phyloP scores from a whole-genome alignment of 495 filamentous ascomycete species.

The Neurospora discreta region DNA sequence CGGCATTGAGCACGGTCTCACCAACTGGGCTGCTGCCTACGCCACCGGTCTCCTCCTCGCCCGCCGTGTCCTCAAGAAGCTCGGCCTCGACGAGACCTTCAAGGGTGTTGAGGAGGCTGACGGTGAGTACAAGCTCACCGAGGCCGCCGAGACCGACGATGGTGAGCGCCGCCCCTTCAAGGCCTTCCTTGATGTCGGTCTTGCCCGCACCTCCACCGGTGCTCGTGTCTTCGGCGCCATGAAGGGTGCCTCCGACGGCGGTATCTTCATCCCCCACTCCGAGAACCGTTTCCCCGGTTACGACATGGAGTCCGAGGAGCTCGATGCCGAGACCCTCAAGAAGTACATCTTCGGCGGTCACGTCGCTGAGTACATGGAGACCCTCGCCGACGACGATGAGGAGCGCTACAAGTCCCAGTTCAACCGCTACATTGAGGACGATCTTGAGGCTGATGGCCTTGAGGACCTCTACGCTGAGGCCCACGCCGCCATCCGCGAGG shows the following conservation, averaged over 20 bases:
- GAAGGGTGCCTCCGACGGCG: conserved; percentile 99
- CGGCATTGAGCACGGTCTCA: conserved; percentile 94
- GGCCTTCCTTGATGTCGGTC: conserved; percentile 94
- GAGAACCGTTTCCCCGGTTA: conserved; percentile 98
- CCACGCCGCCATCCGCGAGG: conserved; percentile 93
- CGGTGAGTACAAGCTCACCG: conserved; percentile 89
- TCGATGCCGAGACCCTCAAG: conserved; percentile 90
- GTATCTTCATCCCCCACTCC: conserved; percentile 93
- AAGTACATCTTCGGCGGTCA: conserved; percentile 99
- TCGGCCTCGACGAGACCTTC: conserved; percentile 85
- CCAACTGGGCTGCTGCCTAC: conserved; percentile 99
- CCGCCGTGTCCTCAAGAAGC: conserved; percentile 92
- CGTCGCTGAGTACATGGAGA: conserved; percentile 99
- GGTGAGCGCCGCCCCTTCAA: conserved; percentile 96
- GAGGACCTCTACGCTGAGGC: conserved; percentile 95
- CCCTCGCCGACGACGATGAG: conserved; percentile 97
- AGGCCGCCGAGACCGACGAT: conserved; percentile 73
- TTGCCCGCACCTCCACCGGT: conserved; percentile 92
- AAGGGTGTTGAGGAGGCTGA: conserved; percentile 85
- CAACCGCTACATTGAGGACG: conserved; percentile 91
- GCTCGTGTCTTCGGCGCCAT: conserved; percentile 97
- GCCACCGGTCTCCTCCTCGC: conserved; percentile 92
- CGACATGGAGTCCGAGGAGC: conserved; percentile 92
- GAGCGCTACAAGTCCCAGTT: conserved; percentile 99
- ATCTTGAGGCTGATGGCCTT: conserved; percentile 88